Evolutionary conservation across 352 stramenopile genomes (phyloP).

Genomic region (Peronospora destructor): DNA sequence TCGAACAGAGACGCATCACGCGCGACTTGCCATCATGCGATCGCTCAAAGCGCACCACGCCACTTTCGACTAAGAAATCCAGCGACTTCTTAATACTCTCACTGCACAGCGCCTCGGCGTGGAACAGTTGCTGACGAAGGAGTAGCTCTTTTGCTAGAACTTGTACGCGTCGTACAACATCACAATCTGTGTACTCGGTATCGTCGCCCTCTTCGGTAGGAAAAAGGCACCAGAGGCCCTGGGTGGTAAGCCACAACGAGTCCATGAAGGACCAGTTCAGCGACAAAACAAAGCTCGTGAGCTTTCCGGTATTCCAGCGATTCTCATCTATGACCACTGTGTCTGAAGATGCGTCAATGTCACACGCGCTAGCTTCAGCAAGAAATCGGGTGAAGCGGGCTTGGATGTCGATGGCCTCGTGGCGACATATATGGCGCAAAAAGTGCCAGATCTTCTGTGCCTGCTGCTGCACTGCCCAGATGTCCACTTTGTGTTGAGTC

Average conservation of each 20-base stretch:
- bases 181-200: conserved; percentile 30
- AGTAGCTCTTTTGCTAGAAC: conserved; percentile 49
- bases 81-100: conserved; percentile 73
- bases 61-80: conserved; percentile 51
- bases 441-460: conserved; percentile 52
- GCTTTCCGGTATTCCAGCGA: conserved; percentile 33
- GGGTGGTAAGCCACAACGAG: conserved; percentile 55
- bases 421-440: conserved; percentile 60
- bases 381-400: conserved; percentile 33
- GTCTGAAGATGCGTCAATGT: conserved; percentile 10
- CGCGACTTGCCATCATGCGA: conserved; percentile 25
- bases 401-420: conserved; percentile 40
- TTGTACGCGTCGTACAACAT: conserved; percentile 50
- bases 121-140: conserved; percentile 29
- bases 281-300: conserved; percentile 54
- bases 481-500: conserved; percentile 14
- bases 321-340: conserved; percentile 32
- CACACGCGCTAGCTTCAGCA: conserved; percentile 20
- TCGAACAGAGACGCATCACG: conserved; percentile 24
- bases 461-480: conserved; percentile 33
- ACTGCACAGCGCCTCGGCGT: conserved; percentile 67
- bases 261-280: conserved; percentile 76
- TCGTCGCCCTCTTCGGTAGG: conserved; percentile 1
- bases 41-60: conserved; percentile 30
- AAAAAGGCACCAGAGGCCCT: conserved; percentile 41